These are phyloP conservation scores for Leccinum ochraceum DNA, from an alignment of 768 basidiomycete species.

Conservation along the genomic window DNA sequence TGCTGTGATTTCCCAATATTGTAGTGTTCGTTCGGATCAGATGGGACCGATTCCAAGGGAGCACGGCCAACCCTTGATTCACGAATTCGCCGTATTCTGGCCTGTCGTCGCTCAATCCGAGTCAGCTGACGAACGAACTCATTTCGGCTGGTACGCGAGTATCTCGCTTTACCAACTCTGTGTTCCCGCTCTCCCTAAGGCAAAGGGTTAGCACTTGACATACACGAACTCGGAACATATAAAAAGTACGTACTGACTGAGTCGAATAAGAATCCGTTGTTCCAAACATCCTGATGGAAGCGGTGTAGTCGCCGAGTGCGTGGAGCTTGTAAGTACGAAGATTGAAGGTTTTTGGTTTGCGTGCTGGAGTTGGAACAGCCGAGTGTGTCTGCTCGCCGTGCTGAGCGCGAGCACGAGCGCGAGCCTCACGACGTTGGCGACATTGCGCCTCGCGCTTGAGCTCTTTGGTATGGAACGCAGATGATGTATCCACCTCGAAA, in stretches of 20 bases:
- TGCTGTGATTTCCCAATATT: background rate
- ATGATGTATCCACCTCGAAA: background rate
- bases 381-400: background rate
- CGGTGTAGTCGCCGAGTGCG: background rate
- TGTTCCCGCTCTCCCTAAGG: too few species aligned
- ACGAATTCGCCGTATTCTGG: background rate
- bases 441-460: background rate
- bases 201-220: too few species aligned
- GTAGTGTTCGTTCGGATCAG: background rate
- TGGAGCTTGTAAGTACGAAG: background rate
- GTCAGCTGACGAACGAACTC: too few species aligned
- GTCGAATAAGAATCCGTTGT: too few species aligned
- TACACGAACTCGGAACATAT: too few species aligned
- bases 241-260: too few species aligned
- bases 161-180: too few species aligned
- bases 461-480: background rate
- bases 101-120: background rate
- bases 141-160: too few species aligned
- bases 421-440: background rate
- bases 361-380: background rate
- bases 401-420: background rate
- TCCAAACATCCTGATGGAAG: background rate
- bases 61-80: background rate
- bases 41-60: background rate
- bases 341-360: background rate